Evolutionary conservation across 192 early-diverging fungal species (phyloP), one percentile per base, ranked within the genome.

Genomic region (Helicostylum pulchrum): DNA sequence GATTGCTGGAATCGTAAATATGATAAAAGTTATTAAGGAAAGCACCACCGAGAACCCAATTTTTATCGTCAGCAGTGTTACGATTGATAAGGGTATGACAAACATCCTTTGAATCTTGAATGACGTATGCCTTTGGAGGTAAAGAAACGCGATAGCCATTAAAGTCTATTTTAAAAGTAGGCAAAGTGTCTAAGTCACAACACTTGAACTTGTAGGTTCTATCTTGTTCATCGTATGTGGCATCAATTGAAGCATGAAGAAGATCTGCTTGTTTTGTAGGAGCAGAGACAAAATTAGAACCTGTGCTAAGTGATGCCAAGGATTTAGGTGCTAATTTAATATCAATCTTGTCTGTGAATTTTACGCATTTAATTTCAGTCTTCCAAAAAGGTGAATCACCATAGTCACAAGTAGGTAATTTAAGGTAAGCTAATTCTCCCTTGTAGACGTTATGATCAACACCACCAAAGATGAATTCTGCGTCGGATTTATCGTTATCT

Each of bases 11-110:
- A 50, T 72, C 70, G 39, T 62, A 72, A 20, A 72, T 62, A 45
- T 60, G 58, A 56, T 72, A 72, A 54, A 72, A 72, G 44, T 53
- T 62, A 39, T 72, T 66, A 17, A 66, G 51, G 59, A 72, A 72
- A 5, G 59, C 39, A 30, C 50, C 52, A 43, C 70, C 70, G 17
- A 72, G 58, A 45, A 66, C 61, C 70, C 70, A 72, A 14, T 54
- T 43, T 45, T 65, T 66, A 5, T 53, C 56, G 11, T 62, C 47
- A 9, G 32, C 23, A 7, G 48, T 54, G 17, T 61, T 46, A 58
- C 59, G 52, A 14, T 39, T 19, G n/a, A 72, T 66, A 2, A 72
- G 46, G 1, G 65, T 53, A 50, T 53, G 26, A 45, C 63, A 66
- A 4, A 47, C 45, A 10, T 66, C 59, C n/a, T 23, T 58, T 3